Evolutionary conservation across 179 eudicot species (phyloP).

Genomic region (Silene coronaria): DNA sequence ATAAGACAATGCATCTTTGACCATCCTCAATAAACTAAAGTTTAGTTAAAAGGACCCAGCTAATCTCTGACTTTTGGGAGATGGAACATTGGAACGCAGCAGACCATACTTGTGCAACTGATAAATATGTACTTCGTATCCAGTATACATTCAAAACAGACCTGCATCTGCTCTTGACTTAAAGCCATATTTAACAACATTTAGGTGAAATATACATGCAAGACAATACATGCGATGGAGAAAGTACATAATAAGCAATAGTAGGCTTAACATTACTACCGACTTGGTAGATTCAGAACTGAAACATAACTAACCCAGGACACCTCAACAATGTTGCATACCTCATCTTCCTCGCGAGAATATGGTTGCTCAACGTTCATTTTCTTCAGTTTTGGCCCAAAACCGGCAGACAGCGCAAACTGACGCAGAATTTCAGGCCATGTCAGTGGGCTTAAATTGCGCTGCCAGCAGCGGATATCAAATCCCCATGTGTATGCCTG

Average conservation of each 20-base stretch:
- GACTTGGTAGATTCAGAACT: not conserved
- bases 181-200: not conserved
- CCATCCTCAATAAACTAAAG: not conserved
- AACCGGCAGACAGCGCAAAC: slow-evolving; percentile 79
- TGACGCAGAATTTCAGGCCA: slow-evolving; percentile 91
- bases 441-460: slow-evolving; percentile 62
- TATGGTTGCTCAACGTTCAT: slow-evolving; percentile 40
- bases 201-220: not conserved
- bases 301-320: not conserved
- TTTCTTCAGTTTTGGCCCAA: slow-evolving; percentile 81
- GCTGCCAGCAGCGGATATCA: slow-evolving; percentile 79
- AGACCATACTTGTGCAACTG: not conserved
- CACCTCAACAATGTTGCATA: slow-evolving; percentile 13
- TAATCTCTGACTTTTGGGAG: not conserved
- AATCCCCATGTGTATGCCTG: slow-evolving; percentile 97
- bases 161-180: not conserved
- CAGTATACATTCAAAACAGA: not conserved
- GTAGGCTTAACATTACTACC: not conserved
- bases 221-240: too few species aligned
- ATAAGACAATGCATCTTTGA: not conserved
- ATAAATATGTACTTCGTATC: not conserved
- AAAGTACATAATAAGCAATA: not conserved
- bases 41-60: not conserved
- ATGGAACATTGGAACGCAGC: too few species aligned
- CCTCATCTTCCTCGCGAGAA: slow-evolving; percentile 73